Conservation (phyloP, 2,329 filamentous ascomycete genomes). For the Berkeleyomyces rouxiae region DNA sequence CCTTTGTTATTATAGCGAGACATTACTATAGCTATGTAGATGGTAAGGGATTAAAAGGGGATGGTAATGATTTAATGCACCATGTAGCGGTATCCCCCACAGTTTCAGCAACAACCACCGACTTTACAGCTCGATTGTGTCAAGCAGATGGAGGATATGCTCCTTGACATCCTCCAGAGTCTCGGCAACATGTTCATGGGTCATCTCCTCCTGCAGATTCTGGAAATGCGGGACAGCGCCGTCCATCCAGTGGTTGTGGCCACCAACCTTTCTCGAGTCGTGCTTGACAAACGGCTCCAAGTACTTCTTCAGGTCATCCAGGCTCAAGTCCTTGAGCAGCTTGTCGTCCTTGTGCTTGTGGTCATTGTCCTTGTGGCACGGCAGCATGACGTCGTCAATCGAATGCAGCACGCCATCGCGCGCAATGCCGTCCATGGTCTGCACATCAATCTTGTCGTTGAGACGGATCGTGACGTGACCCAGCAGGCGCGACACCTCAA, state of each 20-base stretch:
- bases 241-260: slow-evolving; percentile 12
- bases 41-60: not conserved
- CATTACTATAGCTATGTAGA: not conserved
- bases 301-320: slow-evolving; percentile 16
- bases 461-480: slow-evolving; percentile 55
- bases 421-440: slow-evolving; percentile 51
- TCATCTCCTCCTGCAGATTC: not conserved
- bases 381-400: slow-evolving; percentile 55
- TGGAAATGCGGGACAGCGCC: not conserved
- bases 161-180: not conserved
- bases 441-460: slow-evolving; percentile 53
- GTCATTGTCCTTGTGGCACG: slow-evolving; percentile 39
- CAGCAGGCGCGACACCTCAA: slow-evolving; percentile 55
- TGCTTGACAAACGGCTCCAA: slow-evolving; percentile 15
- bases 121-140: slow-evolving; percentile 6
- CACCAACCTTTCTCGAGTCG: slow-evolving; percentile 7
- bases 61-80: not conserved
- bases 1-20: no score
- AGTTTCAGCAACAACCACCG: no score
- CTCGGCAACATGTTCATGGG: not conserved
- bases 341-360: slow-evolving; percentile 1
- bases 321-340: slow-evolving; percentile 11
- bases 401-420: slow-evolving; percentile 74
- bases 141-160: slow-evolving; percentile 4
- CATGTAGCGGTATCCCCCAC: not conserved